Percentiles rank a stretch among this genome's conserved stretches.
Evolutionary conservation across 805 yeast species (phyloP).

Genomic region (Candida fluviatilis): DNA sequence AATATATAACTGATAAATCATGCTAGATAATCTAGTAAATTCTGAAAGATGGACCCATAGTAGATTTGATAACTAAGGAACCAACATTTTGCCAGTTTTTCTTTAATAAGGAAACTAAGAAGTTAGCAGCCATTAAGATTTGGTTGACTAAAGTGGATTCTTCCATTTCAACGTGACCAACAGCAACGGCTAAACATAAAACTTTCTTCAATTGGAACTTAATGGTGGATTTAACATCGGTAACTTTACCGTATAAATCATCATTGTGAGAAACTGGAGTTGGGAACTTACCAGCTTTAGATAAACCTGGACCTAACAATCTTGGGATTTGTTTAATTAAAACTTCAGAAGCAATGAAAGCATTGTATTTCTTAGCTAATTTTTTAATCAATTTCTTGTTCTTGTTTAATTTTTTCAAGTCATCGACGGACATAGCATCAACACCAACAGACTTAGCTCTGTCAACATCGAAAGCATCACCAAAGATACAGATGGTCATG

Average conservation of each 20-base stretch:
- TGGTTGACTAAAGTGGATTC: constrained; percentile 95
- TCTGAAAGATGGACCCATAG: constrained; percentile 99
- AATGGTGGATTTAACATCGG: constrained; percentile 98
- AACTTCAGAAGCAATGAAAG: constrained; percentile 98
- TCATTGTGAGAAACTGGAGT: constrained; percentile 99
- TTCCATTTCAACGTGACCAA: constrained; percentile 99
- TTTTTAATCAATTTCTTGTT: constrained; percentile 99
- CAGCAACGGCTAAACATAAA: constrained; percentile 98
- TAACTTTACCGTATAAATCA: constrained; percentile 92
- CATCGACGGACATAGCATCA: constrained; percentile 99
- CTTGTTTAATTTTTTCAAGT: constrained; percentile 99
- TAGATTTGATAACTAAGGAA: constrained; percentile 95
- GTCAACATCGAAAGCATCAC: constrained; percentile 99
- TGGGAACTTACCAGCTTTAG: constrained; percentile 99
- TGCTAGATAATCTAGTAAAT: constrained; percentile 65
- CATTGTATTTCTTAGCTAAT: constrained; percentile 99
- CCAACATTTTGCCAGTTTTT: constrained; percentile 99
- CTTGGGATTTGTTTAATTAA: constrained; percentile 99
- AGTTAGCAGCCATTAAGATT: constrained; percentile 98
- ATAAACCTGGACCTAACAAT: constrained; percentile 99
- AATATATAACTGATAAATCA: background rate
- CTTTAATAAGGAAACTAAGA: constrained; percentile 98
- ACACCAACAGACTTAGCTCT: constrained; percentile 99
- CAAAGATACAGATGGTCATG: constrained; percentile 99
- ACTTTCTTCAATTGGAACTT: constrained; percentile 99